Percentiles rank a stretch among this genome's conserved stretches.
Conservation (phyloP, 2,329 filamentous ascomycete species). For the Conoideocrella luteorostrata region DNA sequence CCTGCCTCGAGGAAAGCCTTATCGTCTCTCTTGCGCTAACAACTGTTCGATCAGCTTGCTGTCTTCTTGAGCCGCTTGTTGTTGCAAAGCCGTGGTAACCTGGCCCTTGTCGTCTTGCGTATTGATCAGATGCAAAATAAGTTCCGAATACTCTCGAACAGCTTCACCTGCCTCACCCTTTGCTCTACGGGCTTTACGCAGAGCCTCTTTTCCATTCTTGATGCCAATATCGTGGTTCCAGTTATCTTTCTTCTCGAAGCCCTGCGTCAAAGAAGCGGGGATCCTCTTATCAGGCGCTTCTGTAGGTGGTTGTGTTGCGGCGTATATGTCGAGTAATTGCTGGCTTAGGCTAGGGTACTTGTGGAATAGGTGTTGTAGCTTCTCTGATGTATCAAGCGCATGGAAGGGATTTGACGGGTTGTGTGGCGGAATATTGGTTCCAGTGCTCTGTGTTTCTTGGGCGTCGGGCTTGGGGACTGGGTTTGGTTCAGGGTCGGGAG, state of each 20-base stretch:
- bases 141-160: slow-evolving; percentile 53
- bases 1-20: too few relatives aligned
- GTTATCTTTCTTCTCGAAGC: slow-evolving; percentile 29
- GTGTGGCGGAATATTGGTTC: neutral
- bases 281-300: slow-evolving; percentile 21
- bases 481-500: slow-evolving; percentile 30
- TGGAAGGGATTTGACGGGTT: slow-evolving; percentile 40
- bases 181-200: slow-evolving; percentile 43
- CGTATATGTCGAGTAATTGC: slow-evolving; percentile 42
- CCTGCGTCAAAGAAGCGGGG: slow-evolving; percentile 26
- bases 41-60: slow-evolving; percentile 43
- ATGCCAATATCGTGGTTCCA: slow-evolving; percentile 57
- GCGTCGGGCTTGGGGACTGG: slow-evolving; percentile 14
- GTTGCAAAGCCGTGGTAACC: slow-evolving; percentile 32
- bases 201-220: slow-evolving; percentile 45
- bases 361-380: slow-evolving; percentile 44
- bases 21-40: slow-evolving; percentile 37
- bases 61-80: slow-evolving; percentile 41
- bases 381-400: slow-evolving; percentile 42
- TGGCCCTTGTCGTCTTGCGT: slow-evolving; percentile 21
- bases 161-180: slow-evolving; percentile 51
- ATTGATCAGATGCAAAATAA: slow-evolving; percentile 45
- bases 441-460: slow-evolving; percentile 3
- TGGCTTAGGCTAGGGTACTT: slow-evolving; percentile 44
- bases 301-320: slow-evolving; percentile 41